Conservation (phyloP, 805 yeast species). For the Schwanniomyces vanrijiae region DNA sequence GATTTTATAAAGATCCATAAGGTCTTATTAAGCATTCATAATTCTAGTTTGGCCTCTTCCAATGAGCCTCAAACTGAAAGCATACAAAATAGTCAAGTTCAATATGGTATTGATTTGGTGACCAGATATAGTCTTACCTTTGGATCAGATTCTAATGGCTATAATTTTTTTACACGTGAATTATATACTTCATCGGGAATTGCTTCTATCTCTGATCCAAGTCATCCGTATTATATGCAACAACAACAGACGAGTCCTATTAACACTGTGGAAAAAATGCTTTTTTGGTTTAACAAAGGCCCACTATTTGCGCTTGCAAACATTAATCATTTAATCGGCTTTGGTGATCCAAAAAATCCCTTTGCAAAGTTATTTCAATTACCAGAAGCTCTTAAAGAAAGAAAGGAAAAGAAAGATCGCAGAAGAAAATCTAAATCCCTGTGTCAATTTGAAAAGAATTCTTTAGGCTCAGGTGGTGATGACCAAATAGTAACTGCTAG, state of each 20-base stretch:
- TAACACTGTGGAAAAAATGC: slow-evolving; percentile 47
- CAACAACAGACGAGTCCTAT: slow-evolving; percentile 19
- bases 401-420: slow-evolving; percentile 70
- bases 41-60: slow-evolving; percentile 8
- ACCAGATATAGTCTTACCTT: slow-evolving; percentile 64
- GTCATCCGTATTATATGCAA: slow-evolving; percentile 31
- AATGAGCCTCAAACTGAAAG: slow-evolving; percentile 17
- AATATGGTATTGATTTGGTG: slow-evolving; percentile 60
- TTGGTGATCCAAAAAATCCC: slow-evolving; percentile 74
- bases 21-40: slow-evolving; percentile 59
- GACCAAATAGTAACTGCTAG: slow-evolving; percentile 31
- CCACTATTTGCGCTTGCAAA: slow-evolving; percentile 76
- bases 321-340: slow-evolving; percentile 71
- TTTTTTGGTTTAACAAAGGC: slow-evolving; percentile 76
- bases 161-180: slow-evolving; percentile 56
- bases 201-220: slow-evolving; percentile 27
- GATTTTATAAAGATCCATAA: slow-evolving; percentile 68
- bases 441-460: slow-evolving; percentile 8
- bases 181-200: slow-evolving; percentile 35
- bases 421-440: slow-evolving; percentile 44
- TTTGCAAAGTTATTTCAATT: slow-evolving; percentile 73
- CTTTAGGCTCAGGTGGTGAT: slow-evolving; percentile 23
- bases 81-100: slow-evolving; percentile 46
- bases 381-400: slow-evolving; percentile 68
- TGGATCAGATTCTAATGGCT: slow-evolving; percentile 65